Conservation (phyloP, 225 moss, liverwort and hornwort species). For the Neckera pumila region DNA sequence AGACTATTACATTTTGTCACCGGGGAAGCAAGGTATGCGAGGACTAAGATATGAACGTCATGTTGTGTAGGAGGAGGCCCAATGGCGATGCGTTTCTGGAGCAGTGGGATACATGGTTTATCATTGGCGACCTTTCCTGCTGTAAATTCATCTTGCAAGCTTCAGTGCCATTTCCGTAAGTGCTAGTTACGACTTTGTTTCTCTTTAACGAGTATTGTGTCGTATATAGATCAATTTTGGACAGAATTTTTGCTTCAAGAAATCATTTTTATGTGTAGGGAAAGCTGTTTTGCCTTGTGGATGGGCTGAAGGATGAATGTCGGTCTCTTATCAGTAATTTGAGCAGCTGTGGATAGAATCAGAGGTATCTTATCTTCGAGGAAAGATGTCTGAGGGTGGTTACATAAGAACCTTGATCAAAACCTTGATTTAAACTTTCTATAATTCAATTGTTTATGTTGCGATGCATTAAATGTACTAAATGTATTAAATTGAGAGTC, state of each 20-base stretch:
- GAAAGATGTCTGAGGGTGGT: background rate
- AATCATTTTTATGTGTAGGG: background rate
- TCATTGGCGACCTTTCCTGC: constrained; percentile 18
- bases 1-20: too few relatives aligned
- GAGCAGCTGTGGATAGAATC: background rate
- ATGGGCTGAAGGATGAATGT: background rate
- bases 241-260: background rate
- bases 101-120: constrained; percentile 26
- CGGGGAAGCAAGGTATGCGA: background rate
- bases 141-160: constrained; percentile 14
- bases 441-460: background rate
- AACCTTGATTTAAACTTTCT: too few relatives aligned
- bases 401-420: background rate
- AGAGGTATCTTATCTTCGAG: background rate
- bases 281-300: background rate
- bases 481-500: background rate
- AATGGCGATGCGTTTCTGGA: constrained; percentile 43
- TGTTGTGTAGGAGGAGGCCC: constrained; percentile 6
- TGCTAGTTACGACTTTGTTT: background rate
- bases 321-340: background rate
- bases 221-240: background rate
- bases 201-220: background rate
- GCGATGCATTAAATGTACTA: background rate
- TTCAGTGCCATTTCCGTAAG: constrained; percentile 31
- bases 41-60: background rate